Base-by-base conservation (phyloP, 2,329 filamentous ascomycete genomes). In the Botrytis sinoallii region DNA sequence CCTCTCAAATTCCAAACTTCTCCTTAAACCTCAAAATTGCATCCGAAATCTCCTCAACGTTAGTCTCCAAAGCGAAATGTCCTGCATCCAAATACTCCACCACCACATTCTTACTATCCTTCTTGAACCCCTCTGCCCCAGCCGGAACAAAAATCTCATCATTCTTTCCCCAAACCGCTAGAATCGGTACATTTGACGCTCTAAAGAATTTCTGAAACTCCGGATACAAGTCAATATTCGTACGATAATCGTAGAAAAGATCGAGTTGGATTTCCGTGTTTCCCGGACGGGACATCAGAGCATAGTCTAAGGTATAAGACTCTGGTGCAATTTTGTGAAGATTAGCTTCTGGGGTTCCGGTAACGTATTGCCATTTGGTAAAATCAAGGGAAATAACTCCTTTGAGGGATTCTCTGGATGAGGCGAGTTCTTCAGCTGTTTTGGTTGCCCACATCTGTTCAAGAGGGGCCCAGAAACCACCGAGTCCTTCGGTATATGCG, bases 121-220 rank as follows among this genome's bases (percentile, higher is more conserved):
- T 81, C 77, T 84, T 84, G 76, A 77, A 90, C 0, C 87, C 88
- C 80, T 88, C 85, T 0, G 88, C 88, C 0, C 88, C 88, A 0
- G 84, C 76, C 0, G 84, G 77, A 0, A 86, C 78, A 76, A 88
- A 88, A 46, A 87, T 85, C 4, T 79, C 76, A 81, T 90, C 88
- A 73, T 87, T 84, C 81, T 86, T 86, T 0, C 89, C 88, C 89
- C 89, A 91, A 5, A 86, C 83, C 1, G 87, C 87, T 75, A 91
- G 78, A 5, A 90, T 78, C 0, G 88, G 88, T 0, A 89, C 85
- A 66, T 85, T 81, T 0, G 82, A 85, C 12, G 82, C 79, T 6
- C 85, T 81, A 63, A 90, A 85, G 74, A 87, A 90, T 65, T 85
- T 81, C 46, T 91, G 89, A 72, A 88, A 89, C 18, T 82, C 76